A percentile compares a stretch with the other conserved stretches of the same genome.
These are phyloP conservation scores for Apium graveolens DNA, from an alignment of 129 eudicot species.

Conservation along the genomic window DNA sequence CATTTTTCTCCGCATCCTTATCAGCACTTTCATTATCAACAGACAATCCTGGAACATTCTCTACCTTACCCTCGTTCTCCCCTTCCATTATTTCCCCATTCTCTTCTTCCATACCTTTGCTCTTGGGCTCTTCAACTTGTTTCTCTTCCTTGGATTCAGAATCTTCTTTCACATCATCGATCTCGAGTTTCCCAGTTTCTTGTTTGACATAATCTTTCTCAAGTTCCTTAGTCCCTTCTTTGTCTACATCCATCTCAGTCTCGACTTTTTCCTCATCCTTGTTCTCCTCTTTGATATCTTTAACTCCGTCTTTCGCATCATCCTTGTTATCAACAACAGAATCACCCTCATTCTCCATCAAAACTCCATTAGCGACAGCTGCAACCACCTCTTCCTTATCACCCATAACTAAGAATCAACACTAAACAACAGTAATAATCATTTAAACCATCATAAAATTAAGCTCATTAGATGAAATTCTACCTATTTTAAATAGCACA, in stretches of 20 bases:
- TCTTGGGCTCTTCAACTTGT: conserved; percentile 20
- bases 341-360: conserved; percentile 22
- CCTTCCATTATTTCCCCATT: conserved; percentile 19
- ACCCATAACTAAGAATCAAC: conserved; percentile 10
- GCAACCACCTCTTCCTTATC: conserved; percentile 51
- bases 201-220: conserved; percentile 1
- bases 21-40: conserved; percentile 22
- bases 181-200: neutral
- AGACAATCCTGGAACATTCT: conserved; percentile 20
- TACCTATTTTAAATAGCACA: neutral
- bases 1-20: conserved; percentile 33
- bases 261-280: conserved; percentile 33
- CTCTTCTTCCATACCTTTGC: conserved; percentile 29
- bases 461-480: neutral
- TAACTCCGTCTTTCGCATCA: conserved; percentile 31
- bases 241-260: conserved; percentile 33
- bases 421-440: neutral
- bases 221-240: conserved; percentile 1
- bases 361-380: conserved; percentile 22
- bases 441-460: neutral
- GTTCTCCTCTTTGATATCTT: conserved; percentile 43
- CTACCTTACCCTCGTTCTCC: conserved; percentile 23
- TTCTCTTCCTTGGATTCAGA: conserved; percentile 16
- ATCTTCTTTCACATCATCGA: conserved; percentile 13
- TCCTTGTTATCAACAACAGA: conserved; percentile 34